A percentile compares a stretch with the other conserved stretches of the same genome.
Conservation (phyloP, 345 rosid genomes). For the Populus alba region DNA sequence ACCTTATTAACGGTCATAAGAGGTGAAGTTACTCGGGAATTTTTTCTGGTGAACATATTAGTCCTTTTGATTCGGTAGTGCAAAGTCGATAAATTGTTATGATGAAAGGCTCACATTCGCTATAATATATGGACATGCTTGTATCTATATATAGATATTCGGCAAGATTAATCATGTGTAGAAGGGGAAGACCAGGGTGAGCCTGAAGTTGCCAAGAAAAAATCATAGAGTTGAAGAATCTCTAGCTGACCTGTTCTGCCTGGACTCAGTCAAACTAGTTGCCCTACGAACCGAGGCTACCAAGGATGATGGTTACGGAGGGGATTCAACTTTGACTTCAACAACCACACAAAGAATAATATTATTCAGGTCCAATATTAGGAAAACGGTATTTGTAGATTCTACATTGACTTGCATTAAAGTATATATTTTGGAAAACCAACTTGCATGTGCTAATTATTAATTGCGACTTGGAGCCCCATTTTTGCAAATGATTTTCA, state of each 20-base stretch:
- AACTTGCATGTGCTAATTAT: no score
- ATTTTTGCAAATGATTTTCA: no score
- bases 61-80: neutral
- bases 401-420: no score
- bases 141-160: neutral
- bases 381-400: no score
- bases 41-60: neutral
- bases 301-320: no score
- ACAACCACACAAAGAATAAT: no score
- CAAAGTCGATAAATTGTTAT: neutral
- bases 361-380: no score
- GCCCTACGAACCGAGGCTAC: neutral
- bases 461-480: no score
- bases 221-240: neutral
- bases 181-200: neutral
- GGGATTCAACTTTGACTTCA: no score
- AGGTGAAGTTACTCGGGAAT: neutral
- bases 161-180: no score
- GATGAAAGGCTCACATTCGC: neutral
- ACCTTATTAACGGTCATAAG: neutral
- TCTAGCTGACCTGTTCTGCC: neutral
- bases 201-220: neutral
- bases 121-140: neutral
- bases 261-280: neutral
- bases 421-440: no score